A percentile compares a stretch with the other conserved stretches of the same genome.
phyloP scores from a whole-genome alignment of 2,329 filamentous ascomycete species.

The Colletotrichum sp. region DNA sequence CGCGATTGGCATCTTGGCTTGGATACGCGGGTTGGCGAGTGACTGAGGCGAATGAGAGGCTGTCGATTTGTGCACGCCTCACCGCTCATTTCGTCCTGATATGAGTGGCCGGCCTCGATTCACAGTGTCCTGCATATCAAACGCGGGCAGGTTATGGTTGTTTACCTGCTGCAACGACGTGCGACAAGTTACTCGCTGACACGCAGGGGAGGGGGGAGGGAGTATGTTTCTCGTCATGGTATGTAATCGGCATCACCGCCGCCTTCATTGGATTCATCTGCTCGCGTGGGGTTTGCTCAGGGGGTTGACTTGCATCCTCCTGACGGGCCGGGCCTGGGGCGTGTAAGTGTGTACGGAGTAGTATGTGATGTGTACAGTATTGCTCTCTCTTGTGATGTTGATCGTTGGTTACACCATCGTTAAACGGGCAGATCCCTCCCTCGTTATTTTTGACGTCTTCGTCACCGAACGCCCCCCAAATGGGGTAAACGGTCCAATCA shows the following conservation, averaged over 20 bases:
- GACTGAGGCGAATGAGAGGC: neutral
- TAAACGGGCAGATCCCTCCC: neutral
- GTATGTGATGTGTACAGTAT: neutral
- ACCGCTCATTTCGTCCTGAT: slow-evolving; percentile 7
- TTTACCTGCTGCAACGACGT: neutral
- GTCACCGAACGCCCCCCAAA: neutral
- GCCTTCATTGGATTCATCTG: neutral
- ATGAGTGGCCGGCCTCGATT: neutral
- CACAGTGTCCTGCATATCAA: neutral
- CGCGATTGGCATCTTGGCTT: neutral
- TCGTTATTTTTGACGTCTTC: neutral
- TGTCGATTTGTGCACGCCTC: neutral
- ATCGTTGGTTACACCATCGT: neutral
- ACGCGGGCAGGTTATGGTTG: neutral
- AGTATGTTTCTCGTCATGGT: neutral
- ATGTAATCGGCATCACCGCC: neutral
- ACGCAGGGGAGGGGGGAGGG: neutral
- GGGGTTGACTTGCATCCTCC: neutral
- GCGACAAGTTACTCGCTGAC: neutral
- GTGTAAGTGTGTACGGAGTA: neutral
- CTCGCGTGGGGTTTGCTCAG: neutral
- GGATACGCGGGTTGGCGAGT: neutral
- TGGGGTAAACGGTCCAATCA: neutral
- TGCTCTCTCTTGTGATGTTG: neutral
- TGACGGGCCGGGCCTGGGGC: slow-evolving; percentile 2